phyloP scores from a whole-genome alignment of 2,329 filamentous ascomycete genomes.

The Parastagonospora avenae region DNA sequence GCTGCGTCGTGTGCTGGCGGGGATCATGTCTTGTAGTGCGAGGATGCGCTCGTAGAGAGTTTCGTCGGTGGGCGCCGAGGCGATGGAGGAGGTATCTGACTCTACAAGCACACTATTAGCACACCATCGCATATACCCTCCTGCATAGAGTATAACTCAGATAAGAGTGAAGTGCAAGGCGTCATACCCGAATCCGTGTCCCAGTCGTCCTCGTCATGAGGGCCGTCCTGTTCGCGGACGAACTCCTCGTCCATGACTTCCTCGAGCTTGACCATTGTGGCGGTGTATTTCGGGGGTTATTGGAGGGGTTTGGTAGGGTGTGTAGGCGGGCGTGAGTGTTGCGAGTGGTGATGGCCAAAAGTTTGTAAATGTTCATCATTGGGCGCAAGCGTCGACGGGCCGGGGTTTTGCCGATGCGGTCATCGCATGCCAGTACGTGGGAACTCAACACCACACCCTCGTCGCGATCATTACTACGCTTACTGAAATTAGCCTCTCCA shows the following conservation, averaged over 20 bases:
- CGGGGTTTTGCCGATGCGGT: constrained; percentile 7
- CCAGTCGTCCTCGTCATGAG: constrained; percentile 79
- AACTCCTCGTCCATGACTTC: constrained; percentile 98
- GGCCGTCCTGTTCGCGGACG: constrained; percentile 70
- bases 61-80: constrained; percentile 50
- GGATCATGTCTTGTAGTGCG: constrained; percentile 79
- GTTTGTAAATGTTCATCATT: constrained; percentile 8
- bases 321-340: not conserved
- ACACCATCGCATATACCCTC: too few relatives aligned
- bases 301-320: not conserved
- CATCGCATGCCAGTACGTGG: not conserved
- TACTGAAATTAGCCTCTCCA: too few relatives aligned
- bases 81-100: constrained; percentile 72
- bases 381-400: constrained; percentile 5
- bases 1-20: constrained; percentile 73
- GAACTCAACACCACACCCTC: too few relatives aligned
- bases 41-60: constrained; percentile 67
- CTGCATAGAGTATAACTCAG: too few relatives aligned
- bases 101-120: constrained; percentile 59
- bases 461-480: too few relatives aligned
- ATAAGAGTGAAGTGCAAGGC: too few relatives aligned
- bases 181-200: constrained; percentile 85
- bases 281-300: constrained; percentile 3
- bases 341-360: not conserved
- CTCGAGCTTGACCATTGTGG: constrained; percentile 90